phyloP scores from a whole-genome alignment of 2,329 filamentous ascomycete genomes.

The Allantophomopsis lycopodina region DNA sequence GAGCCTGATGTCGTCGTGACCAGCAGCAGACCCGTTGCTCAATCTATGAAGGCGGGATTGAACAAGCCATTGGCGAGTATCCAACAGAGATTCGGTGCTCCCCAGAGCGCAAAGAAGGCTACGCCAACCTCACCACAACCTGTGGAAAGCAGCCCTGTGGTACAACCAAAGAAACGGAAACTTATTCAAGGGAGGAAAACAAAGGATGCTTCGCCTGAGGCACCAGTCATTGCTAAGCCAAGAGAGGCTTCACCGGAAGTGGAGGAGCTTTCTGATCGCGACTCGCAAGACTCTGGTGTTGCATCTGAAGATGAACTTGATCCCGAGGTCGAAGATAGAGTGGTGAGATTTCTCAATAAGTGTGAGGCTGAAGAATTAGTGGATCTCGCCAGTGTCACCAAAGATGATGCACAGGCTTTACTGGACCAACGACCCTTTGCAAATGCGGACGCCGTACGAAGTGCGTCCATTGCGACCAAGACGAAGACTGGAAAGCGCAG shows the following conservation, averaged over 20 bases:
- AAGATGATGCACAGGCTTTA: constrained; percentile 54
- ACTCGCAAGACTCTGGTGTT: constrained; percentile 15
- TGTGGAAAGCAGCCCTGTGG: constrained; percentile 7
- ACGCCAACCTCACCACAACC: constrained; percentile 3
- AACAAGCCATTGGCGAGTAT: constrained; percentile 39
- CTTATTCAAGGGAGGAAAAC: constrained; percentile 18
- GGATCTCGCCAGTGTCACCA: constrained; percentile 66
- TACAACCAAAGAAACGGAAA: constrained; percentile 15
- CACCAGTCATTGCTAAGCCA: constrained; percentile 8
- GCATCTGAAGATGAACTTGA: constrained; percentile 20
- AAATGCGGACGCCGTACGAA: constrained; percentile 49
- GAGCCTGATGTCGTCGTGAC: constrained; percentile 18
- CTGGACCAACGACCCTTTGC: constrained; percentile 64
- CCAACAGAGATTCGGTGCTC: constrained; percentile 41
- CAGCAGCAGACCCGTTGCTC: too few species aligned
- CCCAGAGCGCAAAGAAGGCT: constrained; percentile 21
- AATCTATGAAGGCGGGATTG: constrained; percentile 33
- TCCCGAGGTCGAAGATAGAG: constrained; percentile 31
- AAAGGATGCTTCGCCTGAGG: constrained; percentile 10
- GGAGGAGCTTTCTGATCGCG: constrained; percentile 11
- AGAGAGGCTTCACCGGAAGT: constrained; percentile 8
- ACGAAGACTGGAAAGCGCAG: constrained; percentile 34
- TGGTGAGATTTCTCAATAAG: constrained; percentile 73
- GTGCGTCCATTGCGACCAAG: constrained; percentile 38
- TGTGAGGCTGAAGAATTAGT: constrained; percentile 64